Percentiles rank a stretch among this genome's conserved stretches.
Evolutionary conservation across 2,329 filamentous ascomycete species (phyloP).

Genomic region (Oidium heveae): DNA sequence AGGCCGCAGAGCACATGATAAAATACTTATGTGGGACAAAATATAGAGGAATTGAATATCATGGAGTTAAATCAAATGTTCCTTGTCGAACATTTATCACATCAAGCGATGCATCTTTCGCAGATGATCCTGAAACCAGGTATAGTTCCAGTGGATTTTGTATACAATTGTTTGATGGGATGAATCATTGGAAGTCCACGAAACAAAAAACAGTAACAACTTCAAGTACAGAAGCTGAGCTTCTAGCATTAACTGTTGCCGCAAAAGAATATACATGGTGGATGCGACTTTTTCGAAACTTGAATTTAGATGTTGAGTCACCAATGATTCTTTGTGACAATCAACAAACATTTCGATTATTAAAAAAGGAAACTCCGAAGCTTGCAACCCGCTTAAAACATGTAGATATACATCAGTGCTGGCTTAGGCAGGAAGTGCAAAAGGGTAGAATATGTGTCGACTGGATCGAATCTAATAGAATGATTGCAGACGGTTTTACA

Average conservation of each 20-base stretch:
- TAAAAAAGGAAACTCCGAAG: neutral
- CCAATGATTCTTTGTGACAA: conserved; percentile 1
- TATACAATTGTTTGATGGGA: too few relatives aligned
- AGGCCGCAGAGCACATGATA: conserved; percentile 1
- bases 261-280: too few relatives aligned
- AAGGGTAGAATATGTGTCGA: neutral
- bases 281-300: neutral
- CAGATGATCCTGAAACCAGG: too few relatives aligned
- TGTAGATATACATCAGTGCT: conserved; percentile 1
- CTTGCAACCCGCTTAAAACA: conserved; percentile 1
- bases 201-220: too few relatives aligned
- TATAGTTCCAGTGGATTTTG: too few relatives aligned
- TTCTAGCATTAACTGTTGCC: too few relatives aligned
- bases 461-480: conserved; percentile 1
- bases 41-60: neutral
- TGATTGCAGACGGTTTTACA: conserved; percentile 1
- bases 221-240: too few relatives aligned
- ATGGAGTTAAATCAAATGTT: too few relatives aligned
- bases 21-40: neutral
- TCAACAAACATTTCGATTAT: neutral
- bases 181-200: too few relatives aligned
- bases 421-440: conserved; percentile 6
- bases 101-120: too few relatives aligned
- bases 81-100: too few relatives aligned
- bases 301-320: neutral